Conservation (phyloP, 2,329 filamentous ascomycete genomes). For the Dactylonectria estremocensis region DNA sequence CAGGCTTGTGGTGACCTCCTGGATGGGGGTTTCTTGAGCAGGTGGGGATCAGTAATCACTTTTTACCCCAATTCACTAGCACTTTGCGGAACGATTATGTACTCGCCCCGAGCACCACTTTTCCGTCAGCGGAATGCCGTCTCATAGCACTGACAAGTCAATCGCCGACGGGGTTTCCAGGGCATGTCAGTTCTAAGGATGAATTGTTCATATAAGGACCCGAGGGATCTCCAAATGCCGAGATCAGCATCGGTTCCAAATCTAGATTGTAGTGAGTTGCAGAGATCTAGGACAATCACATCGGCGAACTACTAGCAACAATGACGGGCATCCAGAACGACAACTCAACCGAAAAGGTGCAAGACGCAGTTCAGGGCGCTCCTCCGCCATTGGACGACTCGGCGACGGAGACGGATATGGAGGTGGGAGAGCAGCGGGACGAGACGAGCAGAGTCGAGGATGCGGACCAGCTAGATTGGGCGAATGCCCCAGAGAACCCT, state of each 20-base stretch:
- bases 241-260: too few species aligned
- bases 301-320: not conserved
- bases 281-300: not conserved
- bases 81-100: slow-evolving; percentile 22
- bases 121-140: not conserved
- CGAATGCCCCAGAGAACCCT: slow-evolving; percentile 61
- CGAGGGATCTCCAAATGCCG: not conserved
- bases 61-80: not conserved
- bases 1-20: not conserved
- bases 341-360: slow-evolving; percentile 9
- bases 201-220: not conserved
- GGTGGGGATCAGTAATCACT: slow-evolving; percentile 28
- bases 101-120: slow-evolving; percentile 4
- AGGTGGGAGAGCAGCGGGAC: slow-evolving; percentile 28
- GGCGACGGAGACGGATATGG: slow-evolving; percentile 51
- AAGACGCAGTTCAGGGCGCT: slow-evolving; percentile 14
- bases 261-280: not conserved
- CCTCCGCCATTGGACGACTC: slow-evolving; percentile 27
- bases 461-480: slow-evolving; percentile 49
- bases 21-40: slow-evolving; percentile 1
- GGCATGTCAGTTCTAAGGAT: not conserved
- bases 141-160: not conserved
- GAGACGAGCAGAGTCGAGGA: not conserved
- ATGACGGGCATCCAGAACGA: slow-evolving; percentile 29
- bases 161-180: not conserved